Evolutionary conservation across 2,329 filamentous ascomycete genomes (phyloP), one percentile per base, ranked within the genome.

Genomic region (Hortaea werneckii): DNA sequence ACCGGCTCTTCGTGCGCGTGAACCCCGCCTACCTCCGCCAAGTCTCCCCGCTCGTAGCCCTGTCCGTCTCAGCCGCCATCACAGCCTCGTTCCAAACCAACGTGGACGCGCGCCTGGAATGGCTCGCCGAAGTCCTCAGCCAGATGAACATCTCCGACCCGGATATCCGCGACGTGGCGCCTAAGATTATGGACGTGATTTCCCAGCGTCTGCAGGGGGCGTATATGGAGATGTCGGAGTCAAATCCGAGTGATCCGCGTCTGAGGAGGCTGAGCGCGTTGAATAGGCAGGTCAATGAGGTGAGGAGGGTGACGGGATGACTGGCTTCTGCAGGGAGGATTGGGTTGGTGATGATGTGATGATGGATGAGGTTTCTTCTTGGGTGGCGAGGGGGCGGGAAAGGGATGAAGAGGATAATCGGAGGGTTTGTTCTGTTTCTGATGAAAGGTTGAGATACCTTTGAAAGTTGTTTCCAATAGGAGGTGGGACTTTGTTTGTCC

Each of bases 41-140:
- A 35, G 69, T 82, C 12, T 72, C 76, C 29, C 73, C 77, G 1
- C 70, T 83, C 37, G 71, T 82, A 32, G 68, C 72, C 26, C 70
- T 83, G 37, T 80, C 78, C 2, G 77, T 80, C 27, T 76, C 75
- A 43, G 77, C 78, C 20, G 78, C 79, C n/a, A 74, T 82, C 27
- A 79, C 77, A 2, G 71, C 74, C 3, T 70, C 71, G 39, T 65
- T 82, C 46, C 67, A 74, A 29, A 74, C 71, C 7, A 74, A 78
- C 50, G 59, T 76, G 27, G 57, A 64, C 30, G 68, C 76, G 58
- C 76, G 79, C 47, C 68, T 83, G 10, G 62, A 70, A 20, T 83
- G 79, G 79, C 68, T 82, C 27, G 70, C 74, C 42, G 67, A 70
- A 42, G 75, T 78, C 8, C 66, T 82, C 45, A 63, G 66, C 50